A percentile compares a stretch with the other conserved stretches of the same genome.
phyloP scores from a whole-genome alignment of 1,284 basidiomycete genomes.

The Cutaneotrichosporon sp. region DNA sequence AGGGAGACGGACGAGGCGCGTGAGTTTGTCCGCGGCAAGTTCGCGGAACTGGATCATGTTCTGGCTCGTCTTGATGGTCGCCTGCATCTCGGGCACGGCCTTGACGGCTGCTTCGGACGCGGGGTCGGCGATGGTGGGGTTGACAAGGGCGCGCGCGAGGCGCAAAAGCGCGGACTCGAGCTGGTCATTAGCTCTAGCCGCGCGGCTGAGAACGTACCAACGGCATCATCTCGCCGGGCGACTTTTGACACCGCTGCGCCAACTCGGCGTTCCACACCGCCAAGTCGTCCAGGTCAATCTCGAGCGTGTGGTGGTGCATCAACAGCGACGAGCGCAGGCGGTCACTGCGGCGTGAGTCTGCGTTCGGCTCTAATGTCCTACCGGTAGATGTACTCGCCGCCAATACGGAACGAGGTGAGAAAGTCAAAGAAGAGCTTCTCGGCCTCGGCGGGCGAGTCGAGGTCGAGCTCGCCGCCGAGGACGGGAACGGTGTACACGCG shows the following conservation, averaged over 20 bases:
- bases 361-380: constrained; percentile 29
- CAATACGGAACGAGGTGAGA: constrained; percentile 76
- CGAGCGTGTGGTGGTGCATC: constrained; percentile 83
- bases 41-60: constrained; percentile 94
- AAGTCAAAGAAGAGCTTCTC: constrained; percentile 79
- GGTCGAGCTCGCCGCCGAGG: constrained; percentile 55
- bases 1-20: constrained; percentile 91
- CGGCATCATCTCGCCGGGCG: constrained; percentile 82
- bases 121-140: constrained; percentile 56
- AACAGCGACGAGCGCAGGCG: constrained; percentile 83
- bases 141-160: constrained; percentile 72
- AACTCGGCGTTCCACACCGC: constrained; percentile 89
- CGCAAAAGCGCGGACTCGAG: constrained; percentile 83
- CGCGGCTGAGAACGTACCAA: constrained; percentile 56
- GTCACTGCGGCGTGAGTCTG: too few relatives aligned
- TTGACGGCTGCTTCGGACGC: constrained; percentile 38
- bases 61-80: constrained; percentile 79
- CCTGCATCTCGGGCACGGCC: constrained; percentile 78
- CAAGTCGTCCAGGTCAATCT: constrained; percentile 87
- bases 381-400: constrained; percentile 86
- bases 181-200: constrained; percentile 48
- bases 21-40: constrained; percentile 88
- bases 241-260: constrained; percentile 81
- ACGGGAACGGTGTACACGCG: constrained; percentile 72
- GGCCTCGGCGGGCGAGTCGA: constrained; percentile 66